Percentiles rank a stretch among this genome's conserved stretches.
Conservation (phyloP, 2,329 filamentous ascomycete genomes). For the Aspergillus fischeri region DNA sequence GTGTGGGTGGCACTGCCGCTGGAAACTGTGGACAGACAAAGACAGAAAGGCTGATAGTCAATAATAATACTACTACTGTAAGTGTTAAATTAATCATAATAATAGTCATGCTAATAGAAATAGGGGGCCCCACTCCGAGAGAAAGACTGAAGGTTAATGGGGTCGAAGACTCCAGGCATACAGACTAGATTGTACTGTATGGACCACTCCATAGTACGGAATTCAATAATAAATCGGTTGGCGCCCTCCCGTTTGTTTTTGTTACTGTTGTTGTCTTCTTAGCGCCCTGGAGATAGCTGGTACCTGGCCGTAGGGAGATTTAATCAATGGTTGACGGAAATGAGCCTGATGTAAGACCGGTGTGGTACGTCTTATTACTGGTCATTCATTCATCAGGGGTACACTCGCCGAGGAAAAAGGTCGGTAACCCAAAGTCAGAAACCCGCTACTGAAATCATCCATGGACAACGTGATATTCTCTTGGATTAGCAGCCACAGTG, state of each 20-base stretch:
- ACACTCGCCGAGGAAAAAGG: not conserved
- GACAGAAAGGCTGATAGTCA: not conserved
- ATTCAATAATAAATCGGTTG: not conserved
- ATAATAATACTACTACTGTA: not conserved
- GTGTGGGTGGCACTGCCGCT: constrained; percentile 5
- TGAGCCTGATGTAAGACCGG: not conserved
- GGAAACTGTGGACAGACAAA: constrained; percentile 3
- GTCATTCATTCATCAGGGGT: not conserved
- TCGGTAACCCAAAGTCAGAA: constrained; percentile 6
- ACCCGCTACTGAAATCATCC: constrained; percentile 1
- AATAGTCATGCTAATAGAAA: not conserved
- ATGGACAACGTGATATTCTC: constrained; percentile 8
- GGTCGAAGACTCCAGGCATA: not conserved
- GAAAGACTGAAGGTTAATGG: not conserved
- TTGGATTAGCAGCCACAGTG: constrained; percentile 7
- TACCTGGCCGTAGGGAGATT: not conserved
- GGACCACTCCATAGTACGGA: not conserved
- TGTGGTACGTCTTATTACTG: not conserved
- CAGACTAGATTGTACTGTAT: not conserved
- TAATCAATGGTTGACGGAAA: not conserved
- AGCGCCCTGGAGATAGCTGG: not conserved
- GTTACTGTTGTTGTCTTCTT: not conserved
- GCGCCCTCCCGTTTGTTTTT: not conserved
- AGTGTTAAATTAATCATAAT: not conserved
- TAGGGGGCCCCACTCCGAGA: not conserved